Conservation (phyloP, 75 land plant species). For the Sequoia sempervirens region DNA sequence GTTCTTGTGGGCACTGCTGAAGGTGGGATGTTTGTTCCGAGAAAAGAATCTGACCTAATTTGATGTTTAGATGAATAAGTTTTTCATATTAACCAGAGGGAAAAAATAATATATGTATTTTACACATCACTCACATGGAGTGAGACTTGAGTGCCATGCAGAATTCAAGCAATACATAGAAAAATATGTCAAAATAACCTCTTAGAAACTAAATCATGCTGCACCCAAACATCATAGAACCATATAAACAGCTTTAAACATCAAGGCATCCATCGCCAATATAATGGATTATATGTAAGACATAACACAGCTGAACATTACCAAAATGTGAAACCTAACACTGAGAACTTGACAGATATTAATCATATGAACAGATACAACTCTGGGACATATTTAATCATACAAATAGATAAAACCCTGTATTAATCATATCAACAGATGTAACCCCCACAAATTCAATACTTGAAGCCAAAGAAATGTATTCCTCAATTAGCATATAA, state of each 20-base stretch:
- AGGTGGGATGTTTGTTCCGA: too few species aligned
- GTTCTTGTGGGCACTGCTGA: too few species aligned
- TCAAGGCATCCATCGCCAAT: background rate
- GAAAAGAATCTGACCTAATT: too few species aligned
- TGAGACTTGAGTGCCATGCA: background rate
- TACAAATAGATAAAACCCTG: too few species aligned
- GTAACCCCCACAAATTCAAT: background rate
- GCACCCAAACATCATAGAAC: background rate
- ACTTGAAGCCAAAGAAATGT: background rate
- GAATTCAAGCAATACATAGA: background rate
- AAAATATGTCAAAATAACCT: background rate
- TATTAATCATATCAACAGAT: background rate
- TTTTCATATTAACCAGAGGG: background rate
- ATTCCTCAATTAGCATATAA: background rate
- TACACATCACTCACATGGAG: background rate
- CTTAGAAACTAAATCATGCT: background rate
- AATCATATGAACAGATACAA: too few species aligned
- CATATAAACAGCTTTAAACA: background rate
- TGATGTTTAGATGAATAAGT: too few species aligned
- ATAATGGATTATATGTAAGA: background rate
- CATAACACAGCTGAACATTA: background rate
- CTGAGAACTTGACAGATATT: too few species aligned
- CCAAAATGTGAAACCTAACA: background rate
- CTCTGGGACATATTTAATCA: too few species aligned
- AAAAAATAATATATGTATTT: too few species aligned